Percentiles rank a stretch among this genome's conserved stretches.
Conservation (phyloP, 495 filamentous ascomycete genomes). For the Oidiodendron maius region DNA sequence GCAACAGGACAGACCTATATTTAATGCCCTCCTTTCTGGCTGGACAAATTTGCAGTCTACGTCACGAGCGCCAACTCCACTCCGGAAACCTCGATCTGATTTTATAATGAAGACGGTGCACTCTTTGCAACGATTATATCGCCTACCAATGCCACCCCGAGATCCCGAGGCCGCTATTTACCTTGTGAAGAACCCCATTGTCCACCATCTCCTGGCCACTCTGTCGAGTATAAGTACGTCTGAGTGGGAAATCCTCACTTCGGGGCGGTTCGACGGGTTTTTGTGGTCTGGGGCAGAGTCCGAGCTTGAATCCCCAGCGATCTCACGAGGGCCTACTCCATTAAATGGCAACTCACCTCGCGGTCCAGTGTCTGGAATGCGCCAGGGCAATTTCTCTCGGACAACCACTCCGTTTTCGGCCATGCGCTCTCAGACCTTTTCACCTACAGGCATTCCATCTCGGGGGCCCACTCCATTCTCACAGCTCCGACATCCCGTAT, state of each 20-base stretch:
- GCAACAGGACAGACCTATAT: conserved; percentile 64
- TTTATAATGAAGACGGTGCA: conserved; percentile 64
- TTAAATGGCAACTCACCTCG: conserved; percentile 28
- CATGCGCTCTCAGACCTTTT: conserved; percentile 26
- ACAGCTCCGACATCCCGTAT: conserved; percentile 49
- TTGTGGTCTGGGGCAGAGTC: conserved; percentile 89
- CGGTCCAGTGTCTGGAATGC: conserved; percentile 18
- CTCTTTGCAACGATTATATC: conserved; percentile 80
- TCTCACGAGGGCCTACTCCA: conserved; percentile 49
- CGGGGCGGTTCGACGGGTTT: conserved; percentile 95
- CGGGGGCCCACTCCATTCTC: conserved; percentile 34
- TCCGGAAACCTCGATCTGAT: conserved; percentile 54
- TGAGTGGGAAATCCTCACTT: conserved; percentile 96
- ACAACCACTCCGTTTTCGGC: conserved; percentile 22
- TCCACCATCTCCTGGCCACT: conserved; percentile 84
- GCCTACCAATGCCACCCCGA: conserved; percentile 61
- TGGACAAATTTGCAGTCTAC: conserved; percentile 49
- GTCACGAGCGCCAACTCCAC: conserved; percentile 48
- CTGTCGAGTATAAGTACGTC: conserved; percentile 77
- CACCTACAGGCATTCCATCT: conserved; percentile 28
- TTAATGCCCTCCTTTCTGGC: conserved; percentile 72
- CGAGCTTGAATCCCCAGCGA: conserved; percentile 32
- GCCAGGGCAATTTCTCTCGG: conserved; percentile 14
- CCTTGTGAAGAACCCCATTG: conserved; percentile 72
- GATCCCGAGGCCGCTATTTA: conserved; percentile 85